Evolutionary conservation across 768 basidiomycete genomes (phyloP), one percentile per base, ranked within the genome.

Genomic region (Auriscalpium vulgare): DNA sequence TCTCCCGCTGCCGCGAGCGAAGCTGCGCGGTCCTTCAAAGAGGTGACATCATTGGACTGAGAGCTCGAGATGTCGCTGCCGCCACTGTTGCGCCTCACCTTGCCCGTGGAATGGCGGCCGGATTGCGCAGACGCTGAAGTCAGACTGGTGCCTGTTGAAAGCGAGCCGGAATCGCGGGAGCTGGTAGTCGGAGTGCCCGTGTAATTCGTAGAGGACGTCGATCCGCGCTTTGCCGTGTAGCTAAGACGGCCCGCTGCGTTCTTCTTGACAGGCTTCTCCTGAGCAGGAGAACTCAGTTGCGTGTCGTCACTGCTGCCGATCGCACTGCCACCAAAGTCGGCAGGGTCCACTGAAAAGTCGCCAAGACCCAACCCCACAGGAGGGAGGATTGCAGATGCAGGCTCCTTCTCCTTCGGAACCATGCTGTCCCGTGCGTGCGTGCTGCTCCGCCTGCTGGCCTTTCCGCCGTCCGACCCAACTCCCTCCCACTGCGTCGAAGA

Each of bases 191-290:
- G 87, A 21, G 84, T 92, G 68, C 84, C 84, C 16, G 88, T 80
- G 71, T 91, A 87, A 43, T 81, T 93, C 19, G 92, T 88, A 4
- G 92, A 95, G 7, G 92, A 94, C 10, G 90, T 85, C 21, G 92
- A 95, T 56, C 87, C 87, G 55, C 92, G 85, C 70, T 95, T 93
- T 37, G 86, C 80, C n/a, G 84, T 85, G 68, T 88, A 86, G 66
- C 86, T 89, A 54, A 85, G 77, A 54, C 89, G 81, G 47, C 78
- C 75, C 36, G 76, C 67, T 13, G 81, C 76, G 52, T 74, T 70
- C 69, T 88, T 90, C 76, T 83, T 88, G 10, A 81, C 76, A 21
- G 83, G 80, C 74, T 85, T 88, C 49, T 89, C 87, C 38, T 71
- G 69, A 29, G 70, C 66, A 16, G 74, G 69, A 51, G 75, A 75